phyloP scores from a whole-genome alignment of 148 eudicot species.

The Pharnaceum exiguum region DNA sequence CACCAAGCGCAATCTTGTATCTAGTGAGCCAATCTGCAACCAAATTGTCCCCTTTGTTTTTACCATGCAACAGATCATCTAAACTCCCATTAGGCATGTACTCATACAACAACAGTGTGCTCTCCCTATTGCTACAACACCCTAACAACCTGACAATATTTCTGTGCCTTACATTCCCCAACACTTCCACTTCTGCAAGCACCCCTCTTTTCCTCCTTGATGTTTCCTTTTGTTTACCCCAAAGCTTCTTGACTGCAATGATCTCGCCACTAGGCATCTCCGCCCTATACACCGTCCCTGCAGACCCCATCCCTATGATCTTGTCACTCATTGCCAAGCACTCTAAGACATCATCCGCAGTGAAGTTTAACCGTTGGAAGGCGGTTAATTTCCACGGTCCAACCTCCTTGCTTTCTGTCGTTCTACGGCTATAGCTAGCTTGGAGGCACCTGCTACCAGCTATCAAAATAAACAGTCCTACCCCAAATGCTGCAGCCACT shows the following conservation, averaged over 20 bases:
- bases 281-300: constrained; percentile 81
- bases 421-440: constrained; percentile 25
- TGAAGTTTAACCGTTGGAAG: constrained; percentile 83
- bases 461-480: constrained; percentile 61
- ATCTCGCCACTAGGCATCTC: constrained; percentile 90
- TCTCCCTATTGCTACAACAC: constrained; percentile 69
- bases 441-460: constrained; percentile 70
- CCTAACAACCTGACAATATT: constrained; percentile 84
- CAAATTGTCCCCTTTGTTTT: constrained; percentile 55
- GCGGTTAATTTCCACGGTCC: constrained; percentile 89
- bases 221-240: constrained; percentile 74
- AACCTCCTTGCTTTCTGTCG: constrained; percentile 25
- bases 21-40: constrained; percentile 73
- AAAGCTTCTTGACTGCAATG: constrained; percentile 80
- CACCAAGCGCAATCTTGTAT: constrained; percentile 82
- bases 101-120: constrained; percentile 84
- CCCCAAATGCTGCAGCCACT: constrained; percentile 68
- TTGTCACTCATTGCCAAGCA: constrained; percentile 60
- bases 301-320: constrained; percentile 83
- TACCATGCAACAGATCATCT: constrained; percentile 78
- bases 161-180: constrained; percentile 87
- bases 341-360: constrained; percentile 78
- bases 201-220: constrained; percentile 52
- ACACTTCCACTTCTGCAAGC: constrained; percentile 82
- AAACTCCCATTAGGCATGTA: constrained; percentile 97